Conservation (phyloP, 345 rosid species). For the Brassica rapa region DNA sequence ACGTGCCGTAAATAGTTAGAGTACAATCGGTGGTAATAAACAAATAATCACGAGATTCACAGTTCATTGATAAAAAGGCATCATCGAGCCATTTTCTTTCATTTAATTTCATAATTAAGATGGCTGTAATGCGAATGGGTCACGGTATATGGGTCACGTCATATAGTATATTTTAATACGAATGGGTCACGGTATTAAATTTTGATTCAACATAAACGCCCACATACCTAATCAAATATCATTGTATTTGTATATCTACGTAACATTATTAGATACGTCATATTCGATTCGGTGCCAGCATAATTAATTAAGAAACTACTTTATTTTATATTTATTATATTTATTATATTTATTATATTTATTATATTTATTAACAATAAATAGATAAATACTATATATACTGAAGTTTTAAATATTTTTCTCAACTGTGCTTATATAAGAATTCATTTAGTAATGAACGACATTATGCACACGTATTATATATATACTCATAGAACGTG, state of each 20-base stretch:
- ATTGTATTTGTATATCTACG: constrained; percentile 7
- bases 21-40: not conserved
- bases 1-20: no score
- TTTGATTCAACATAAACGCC: constrained; percentile 23
- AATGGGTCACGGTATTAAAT: constrained; percentile 16
- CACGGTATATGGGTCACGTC: constrained; percentile 31
- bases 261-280: constrained; percentile 25
- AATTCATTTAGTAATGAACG: constrained; percentile 23
- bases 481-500: constrained; percentile 7
- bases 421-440: constrained; percentile 6
- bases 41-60: constrained; percentile 33
- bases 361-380: constrained; percentile 17
- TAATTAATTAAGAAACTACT: constrained; percentile 26
- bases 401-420: not conserved
- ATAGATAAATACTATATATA: constrained; percentile 5
- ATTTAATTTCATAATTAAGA: not conserved
- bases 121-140: constrained; percentile 1
- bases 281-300: constrained; percentile 39
- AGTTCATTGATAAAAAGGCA: not conserved
- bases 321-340: constrained; percentile 8
- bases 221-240: constrained; percentile 29
- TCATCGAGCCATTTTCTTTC: not conserved
- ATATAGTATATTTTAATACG: not conserved
- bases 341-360: not conserved
- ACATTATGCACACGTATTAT: constrained; percentile 26